Base-by-base conservation (phyloP, 192 early-diverging fungal genomes). In the Phlyctochytrium arcticum region DNA sequence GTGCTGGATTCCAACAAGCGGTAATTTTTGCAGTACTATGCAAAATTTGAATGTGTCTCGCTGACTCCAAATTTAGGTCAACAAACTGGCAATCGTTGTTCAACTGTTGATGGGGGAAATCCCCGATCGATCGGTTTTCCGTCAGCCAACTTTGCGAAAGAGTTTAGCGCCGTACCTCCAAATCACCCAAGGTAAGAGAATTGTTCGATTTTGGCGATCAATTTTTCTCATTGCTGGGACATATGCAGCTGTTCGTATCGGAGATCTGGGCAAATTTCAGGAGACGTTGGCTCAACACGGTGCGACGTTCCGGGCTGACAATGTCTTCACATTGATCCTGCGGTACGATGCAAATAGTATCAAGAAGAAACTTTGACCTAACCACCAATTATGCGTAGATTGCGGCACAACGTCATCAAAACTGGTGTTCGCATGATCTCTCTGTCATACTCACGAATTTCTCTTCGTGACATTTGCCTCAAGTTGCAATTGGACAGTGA, bases 341-440 rank as follows among this genome's bases (percentile, higher is more conserved):
- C 89, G 96, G 76, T 84, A 65, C 19, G 39, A 23, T 56, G 60
- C 21, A 33, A 12, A 17, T 19, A 62, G 10, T 29, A 8, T 66
- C 31, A n/a, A 36, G 9, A 55, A 63, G 2, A 76, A 23, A 19
- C 32, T 0, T 23, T 46, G n/a, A n/a, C n/a, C n/a, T n/a, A n/a
- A n/a, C n/a, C n/a, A n/a, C n/a, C n/a, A n/a, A n/a, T n/a, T n/a
- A n/a, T 69, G 8, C 17, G 15, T 23, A 82, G 82, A 36, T 77
- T 99, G 48, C 94, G 95, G 31, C 97, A 99, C 76, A 98, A 98
- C 77, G 97, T 99, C 42, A 99, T 99, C 83, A 98, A 97, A 81
- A 90, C 97, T 9, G 97, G 95, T 32, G 91, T 99, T 49, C 89
- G 97, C 51, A 95, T 91, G 89, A 96, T 99, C 70, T 90, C 87